A percentile compares a stretch with the other conserved stretches of the same genome.
Conservation (phyloP, 2,329 filamentous ascomycete species). For the Aureobasidium sp. region DNA sequence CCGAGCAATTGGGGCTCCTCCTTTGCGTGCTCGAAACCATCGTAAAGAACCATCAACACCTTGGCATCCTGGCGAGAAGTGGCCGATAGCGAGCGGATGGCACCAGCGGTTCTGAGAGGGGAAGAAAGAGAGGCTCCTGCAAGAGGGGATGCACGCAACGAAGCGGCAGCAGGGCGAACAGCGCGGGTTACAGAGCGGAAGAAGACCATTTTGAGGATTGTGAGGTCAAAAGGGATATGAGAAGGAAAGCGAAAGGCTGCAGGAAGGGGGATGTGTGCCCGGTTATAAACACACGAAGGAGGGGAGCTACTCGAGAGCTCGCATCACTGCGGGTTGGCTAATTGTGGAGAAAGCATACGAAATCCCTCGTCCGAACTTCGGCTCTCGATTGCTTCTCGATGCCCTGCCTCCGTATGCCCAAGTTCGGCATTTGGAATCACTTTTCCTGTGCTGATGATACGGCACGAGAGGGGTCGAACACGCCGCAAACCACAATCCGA, state of each 20-base stretch:
- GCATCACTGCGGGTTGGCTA: neutral
- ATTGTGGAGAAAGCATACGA: conserved; percentile 7
- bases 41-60: conserved; percentile 89
- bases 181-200: conserved; percentile 52
- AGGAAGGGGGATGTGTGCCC: neutral
- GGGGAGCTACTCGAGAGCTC: neutral
- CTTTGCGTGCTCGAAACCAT: conserved; percentile 78
- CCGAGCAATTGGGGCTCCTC: conserved; percentile 84
- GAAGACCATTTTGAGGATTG: conserved; percentile 48
- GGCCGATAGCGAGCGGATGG: conserved; percentile 55
- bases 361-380: conserved; percentile 2
- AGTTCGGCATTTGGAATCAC: conserved; percentile 9
- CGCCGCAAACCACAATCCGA: no score
- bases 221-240: neutral
- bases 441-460: neutral
- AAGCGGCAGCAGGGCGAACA: conserved; percentile 45
- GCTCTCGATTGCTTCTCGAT: neutral
- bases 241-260: neutral
- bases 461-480: neutral
- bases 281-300: conserved; percentile 1
- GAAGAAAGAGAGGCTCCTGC: conserved; percentile 27
- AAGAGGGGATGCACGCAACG: conserved; percentile 38
- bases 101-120: conserved; percentile 34
- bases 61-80: conserved; percentile 75
- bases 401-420: neutral